Evolutionary conservation across 2,329 filamentous ascomycete genomes (phyloP).

Genomic region (Venturia aucupariae): DNA sequence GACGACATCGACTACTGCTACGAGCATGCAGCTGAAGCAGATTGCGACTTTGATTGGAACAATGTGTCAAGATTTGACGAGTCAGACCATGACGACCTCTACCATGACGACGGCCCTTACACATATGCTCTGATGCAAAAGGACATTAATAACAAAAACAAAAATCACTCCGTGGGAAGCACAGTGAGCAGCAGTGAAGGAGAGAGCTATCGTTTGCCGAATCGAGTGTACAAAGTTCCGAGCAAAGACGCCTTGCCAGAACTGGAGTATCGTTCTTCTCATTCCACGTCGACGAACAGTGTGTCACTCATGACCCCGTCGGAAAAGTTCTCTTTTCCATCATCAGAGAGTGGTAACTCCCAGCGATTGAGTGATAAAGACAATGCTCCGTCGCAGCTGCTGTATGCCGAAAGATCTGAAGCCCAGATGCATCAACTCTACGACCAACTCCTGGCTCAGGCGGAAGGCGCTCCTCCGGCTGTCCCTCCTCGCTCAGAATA

Average conservation of each 20-base stretch:
- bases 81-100: conserved; percentile 17
- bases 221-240: conserved; percentile 21
- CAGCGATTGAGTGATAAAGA: background rate
- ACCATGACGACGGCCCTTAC: conserved; percentile 22
- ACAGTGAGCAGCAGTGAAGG: background rate
- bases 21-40: conserved; percentile 50
- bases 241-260: conserved; percentile 25
- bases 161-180: conserved; percentile 10
- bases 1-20: conserved; percentile 56
- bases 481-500: background rate
- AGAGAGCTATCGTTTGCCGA: background rate
- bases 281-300: conserved; percentile 24
- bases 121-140: conserved; percentile 24
- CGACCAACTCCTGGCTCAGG: background rate
- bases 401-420: background rate
- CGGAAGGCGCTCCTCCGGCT: background rate
- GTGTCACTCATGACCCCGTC: background rate
- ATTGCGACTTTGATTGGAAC: conserved; percentile 52
- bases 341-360: background rate
- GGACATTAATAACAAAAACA: background rate
- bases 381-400: background rate
- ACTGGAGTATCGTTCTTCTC: conserved; percentile 25
- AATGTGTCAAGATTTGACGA: conserved; percentile 18
- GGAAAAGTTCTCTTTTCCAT: conserved; percentile 4
- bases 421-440: conserved; percentile 3